Percentiles rank a stretch among this genome's conserved stretches.
Evolutionary conservation across 345 rosid genomes (phyloP).

Genomic region (Dipteronia dyeriana): DNA sequence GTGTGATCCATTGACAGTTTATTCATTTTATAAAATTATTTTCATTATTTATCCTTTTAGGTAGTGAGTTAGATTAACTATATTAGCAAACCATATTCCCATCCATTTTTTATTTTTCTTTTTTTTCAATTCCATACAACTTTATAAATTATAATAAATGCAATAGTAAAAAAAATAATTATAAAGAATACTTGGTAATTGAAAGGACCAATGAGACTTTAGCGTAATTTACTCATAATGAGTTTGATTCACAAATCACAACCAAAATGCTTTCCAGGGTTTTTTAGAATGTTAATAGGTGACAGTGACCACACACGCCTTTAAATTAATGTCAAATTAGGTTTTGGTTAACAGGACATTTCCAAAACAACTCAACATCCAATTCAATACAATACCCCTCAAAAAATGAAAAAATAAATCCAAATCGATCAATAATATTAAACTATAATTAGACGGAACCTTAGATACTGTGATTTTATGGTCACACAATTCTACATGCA

Average conservation of each 20-base stretch:
- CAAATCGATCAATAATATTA: too few relatives aligned
- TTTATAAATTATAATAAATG: too few relatives aligned
- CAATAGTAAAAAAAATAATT: too few relatives aligned
- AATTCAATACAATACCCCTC: neutral
- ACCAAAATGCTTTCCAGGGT: neutral
- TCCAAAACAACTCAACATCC: neutral
- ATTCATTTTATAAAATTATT: neutral
- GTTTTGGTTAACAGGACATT: neutral
- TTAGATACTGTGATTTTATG: neutral
- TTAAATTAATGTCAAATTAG: neutral
- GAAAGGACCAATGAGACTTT: too few relatives aligned
- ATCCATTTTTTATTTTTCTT: too few relatives aligned
- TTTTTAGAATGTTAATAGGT: neutral
- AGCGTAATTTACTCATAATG: too few relatives aligned
- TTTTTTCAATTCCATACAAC: too few relatives aligned
- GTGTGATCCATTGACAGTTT: conserved; percentile 11
- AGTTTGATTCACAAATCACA: neutral
- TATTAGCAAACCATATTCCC: neutral
- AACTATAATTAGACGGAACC: neutral
- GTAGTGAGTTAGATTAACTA: neutral
- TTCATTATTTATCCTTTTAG: neutral
- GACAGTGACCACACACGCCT: neutral
- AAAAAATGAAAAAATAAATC: too few relatives aligned
- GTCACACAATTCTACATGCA: neutral
- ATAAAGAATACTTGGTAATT: too few relatives aligned